Conservation (phyloP, 2,329 filamentous ascomycete species). For the Penicillium thymicola region DNA sequence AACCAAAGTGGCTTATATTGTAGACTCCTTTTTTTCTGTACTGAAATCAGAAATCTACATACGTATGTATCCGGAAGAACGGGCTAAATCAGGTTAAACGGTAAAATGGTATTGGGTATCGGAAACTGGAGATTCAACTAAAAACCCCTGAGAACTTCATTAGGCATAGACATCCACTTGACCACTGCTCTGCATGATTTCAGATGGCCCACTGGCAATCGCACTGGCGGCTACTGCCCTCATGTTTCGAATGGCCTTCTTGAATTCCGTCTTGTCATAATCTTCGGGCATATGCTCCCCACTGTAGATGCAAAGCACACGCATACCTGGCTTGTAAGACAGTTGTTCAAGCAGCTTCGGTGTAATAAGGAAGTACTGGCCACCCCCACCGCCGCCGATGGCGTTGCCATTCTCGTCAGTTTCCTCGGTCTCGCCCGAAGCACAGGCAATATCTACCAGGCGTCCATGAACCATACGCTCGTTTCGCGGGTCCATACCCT, state of each 20-base stretch:
- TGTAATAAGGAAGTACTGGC: conserved; percentile 93
- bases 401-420: conserved; percentile 35
- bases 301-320: conserved; percentile 86
- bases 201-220: conserved; percentile 10
- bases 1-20: too few species aligned
- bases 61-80: neutral
- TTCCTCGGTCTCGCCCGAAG: conserved; percentile 53
- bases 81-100: conserved; percentile 3
- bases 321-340: conserved; percentile 87
- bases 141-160: conserved; percentile 13
- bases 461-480: conserved; percentile 97
- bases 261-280: conserved; percentile 38
- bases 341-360: conserved; percentile 89
- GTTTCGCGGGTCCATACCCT: conserved; percentile 98
- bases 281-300: conserved; percentile 61
- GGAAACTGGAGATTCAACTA: conserved; percentile 6
- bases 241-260: conserved; percentile 34
- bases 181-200: conserved; percentile 13
- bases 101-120: conserved; percentile 11
- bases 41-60: neutral
- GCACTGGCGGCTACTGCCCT: conserved; percentile 25
- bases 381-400: conserved; percentile 43
- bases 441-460: conserved; percentile 95
- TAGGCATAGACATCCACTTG: conserved; percentile 23
- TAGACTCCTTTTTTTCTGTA: too few species aligned